Evolutionary conservation across 208 protist species (phyloP).

Genomic region (Phytomonas francai): DNA sequence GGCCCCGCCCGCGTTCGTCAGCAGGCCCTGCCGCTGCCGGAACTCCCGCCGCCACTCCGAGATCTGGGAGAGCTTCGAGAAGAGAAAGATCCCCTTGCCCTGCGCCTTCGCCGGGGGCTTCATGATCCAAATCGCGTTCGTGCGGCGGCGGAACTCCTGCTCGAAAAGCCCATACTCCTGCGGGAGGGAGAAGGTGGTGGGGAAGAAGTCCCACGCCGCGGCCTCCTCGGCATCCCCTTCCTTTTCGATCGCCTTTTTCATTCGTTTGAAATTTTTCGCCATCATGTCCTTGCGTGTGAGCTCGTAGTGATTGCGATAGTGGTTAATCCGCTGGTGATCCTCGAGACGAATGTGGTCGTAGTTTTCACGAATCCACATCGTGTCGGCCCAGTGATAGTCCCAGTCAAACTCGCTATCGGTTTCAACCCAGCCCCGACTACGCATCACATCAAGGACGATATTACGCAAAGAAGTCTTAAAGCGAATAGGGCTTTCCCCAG

Average conservation of each 20-base stretch:
- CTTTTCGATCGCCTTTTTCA: constrained; percentile 81
- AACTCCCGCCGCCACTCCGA: constrained; percentile 90
- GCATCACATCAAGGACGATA: constrained; percentile 88
- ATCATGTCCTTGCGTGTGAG: constrained; percentile 94
- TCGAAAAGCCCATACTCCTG: constrained; percentile 93
- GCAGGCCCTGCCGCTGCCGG: constrained; percentile 47
- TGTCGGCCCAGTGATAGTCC: constrained; percentile 92
- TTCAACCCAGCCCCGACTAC: constrained; percentile 88
- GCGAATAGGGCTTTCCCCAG: constrained; percentile 47
- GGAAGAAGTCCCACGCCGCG: constrained; percentile 91
- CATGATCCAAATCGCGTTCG: constrained; percentile 93
- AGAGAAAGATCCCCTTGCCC: constrained; percentile 96
- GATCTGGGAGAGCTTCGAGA: constrained; percentile 94
- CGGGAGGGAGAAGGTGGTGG: constrained; percentile 91
- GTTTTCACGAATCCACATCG: constrained; percentile 89
- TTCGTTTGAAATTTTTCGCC: constrained; percentile 94
- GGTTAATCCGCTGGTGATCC: constrained; percentile 87
- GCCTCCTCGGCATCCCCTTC: constrained; percentile 81
- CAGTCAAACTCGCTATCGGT: constrained; percentile 88
- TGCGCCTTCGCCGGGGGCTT: constrained; percentile 94
- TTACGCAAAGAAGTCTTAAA: constrained; percentile 86
- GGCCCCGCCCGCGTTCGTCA: constrained; percentile 13
- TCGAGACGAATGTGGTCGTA: constrained; percentile 87
- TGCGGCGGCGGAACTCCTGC: constrained; percentile 91
- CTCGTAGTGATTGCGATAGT: constrained; percentile 96